Evolutionary conservation across 129 eudicot species (phyloP).

Genomic region (Lonicera japonica): DNA sequence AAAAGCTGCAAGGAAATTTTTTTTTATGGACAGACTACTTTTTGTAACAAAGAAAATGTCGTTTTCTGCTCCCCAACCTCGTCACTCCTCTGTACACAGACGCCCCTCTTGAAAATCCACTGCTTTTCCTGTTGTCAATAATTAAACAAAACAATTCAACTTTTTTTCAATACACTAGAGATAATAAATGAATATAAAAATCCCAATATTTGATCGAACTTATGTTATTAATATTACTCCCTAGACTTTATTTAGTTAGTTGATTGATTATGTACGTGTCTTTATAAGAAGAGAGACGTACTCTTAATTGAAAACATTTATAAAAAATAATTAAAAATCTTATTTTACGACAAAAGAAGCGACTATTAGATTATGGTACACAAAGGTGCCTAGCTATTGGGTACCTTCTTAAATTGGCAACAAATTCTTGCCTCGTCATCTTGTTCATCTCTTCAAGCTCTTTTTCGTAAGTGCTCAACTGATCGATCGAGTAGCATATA

Average conservation of each 20-base stretch:
- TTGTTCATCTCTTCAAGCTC: conserved; percentile 85
- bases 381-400: no score
- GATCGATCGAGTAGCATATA: conserved; percentile 4
- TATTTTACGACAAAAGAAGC: no score
- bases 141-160: neutral
- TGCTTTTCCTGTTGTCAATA: conserved; percentile 74
- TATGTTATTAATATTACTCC: neutral
- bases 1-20: conserved; percentile 16
- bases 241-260: no score
- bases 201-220: neutral
- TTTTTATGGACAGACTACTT: neutral
- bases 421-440: conserved; percentile 88
- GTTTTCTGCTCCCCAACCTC: conserved; percentile 38
- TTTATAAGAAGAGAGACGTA: no score
- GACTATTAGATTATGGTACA: no score
- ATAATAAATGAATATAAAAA: neutral
- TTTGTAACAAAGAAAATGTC: neutral
- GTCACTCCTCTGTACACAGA: conserved; percentile 96
- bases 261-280: no score
- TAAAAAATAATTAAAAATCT: no score
- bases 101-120: conserved; percentile 97
- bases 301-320: no score
- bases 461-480: conserved; percentile 65
- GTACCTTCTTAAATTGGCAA: conserved; percentile 90
- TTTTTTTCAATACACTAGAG: neutral